Evolutionary conservation across 768 basidiomycete species (phyloP).

Genomic region (Agrocybe chaxingu): DNA sequence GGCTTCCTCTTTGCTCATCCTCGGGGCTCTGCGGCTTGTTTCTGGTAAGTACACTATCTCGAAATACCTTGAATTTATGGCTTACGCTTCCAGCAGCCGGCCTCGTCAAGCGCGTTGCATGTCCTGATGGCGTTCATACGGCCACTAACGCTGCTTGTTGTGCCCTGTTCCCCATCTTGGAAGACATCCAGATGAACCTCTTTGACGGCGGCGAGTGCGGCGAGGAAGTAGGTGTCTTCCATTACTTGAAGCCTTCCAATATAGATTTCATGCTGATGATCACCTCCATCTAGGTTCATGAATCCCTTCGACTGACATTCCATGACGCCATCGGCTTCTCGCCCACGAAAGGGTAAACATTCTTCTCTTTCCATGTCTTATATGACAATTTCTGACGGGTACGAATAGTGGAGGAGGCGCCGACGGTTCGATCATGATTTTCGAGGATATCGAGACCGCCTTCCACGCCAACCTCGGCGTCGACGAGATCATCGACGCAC

Average conservation of each 20-base stretch:
- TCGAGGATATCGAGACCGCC: constrained; percentile 36
- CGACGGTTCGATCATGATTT: constrained; percentile 49
- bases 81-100: too few species aligned
- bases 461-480: constrained; percentile 43
- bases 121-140: constrained; percentile 25
- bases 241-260: background rate
- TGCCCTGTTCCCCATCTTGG: constrained; percentile 21
- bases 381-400: background rate
- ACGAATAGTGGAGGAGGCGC: constrained; percentile 36
- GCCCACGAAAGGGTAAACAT: constrained; percentile 24
- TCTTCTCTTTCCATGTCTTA: background rate
- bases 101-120: constrained; percentile 18
- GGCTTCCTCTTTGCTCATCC: background rate
- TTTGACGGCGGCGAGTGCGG: constrained; percentile 28
- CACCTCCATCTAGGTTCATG: constrained; percentile 17
- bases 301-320: constrained; percentile 32
- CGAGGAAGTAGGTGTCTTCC: constrained; percentile 18
- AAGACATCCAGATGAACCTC: constrained; percentile 19
- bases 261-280: background rate
- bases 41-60: background rate
- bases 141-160: constrained; percentile 26
- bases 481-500: constrained; percentile 35
- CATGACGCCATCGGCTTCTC: constrained; percentile 47
- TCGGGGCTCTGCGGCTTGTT: background rate
- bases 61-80: too few species aligned